These are phyloP conservation scores for Pistacia atlantica DNA, from an alignment of 345 rosid species.

Conservation along the genomic window DNA sequence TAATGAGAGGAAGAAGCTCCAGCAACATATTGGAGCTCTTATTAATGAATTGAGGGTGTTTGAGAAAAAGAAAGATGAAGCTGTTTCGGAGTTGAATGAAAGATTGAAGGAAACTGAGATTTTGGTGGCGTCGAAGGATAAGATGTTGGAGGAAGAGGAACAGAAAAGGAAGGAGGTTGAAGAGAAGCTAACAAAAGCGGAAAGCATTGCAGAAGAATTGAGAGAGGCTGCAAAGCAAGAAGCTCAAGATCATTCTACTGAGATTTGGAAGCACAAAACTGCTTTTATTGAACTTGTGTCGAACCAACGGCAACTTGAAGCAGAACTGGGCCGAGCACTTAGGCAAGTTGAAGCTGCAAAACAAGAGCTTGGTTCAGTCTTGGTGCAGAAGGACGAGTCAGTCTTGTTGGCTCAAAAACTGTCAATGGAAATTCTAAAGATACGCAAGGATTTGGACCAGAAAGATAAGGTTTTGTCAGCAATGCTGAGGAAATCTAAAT, in stretches of 20 bases:
- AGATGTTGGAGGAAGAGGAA: conserved; percentile 53
- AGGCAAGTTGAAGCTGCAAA: conserved; percentile 67
- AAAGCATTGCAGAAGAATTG: conserved; percentile 49
- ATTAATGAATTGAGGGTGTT: conserved; percentile 50
- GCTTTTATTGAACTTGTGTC: conserved; percentile 94
- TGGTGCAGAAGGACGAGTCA: conserved; percentile 64
- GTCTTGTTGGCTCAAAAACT: conserved; percentile 48
- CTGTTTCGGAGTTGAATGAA: conserved; percentile 45
- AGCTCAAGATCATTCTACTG: conserved; percentile 70
- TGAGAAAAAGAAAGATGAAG: conserved; percentile 52
- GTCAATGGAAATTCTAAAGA: conserved; percentile 60
- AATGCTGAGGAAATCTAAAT: conserved; percentile 75
- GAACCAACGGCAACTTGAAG: conserved; percentile 85
- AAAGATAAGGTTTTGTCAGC: conserved; percentile 81
- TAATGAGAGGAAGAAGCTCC: conserved; percentile 58
- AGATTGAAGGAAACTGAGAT: conserved; percentile 60
- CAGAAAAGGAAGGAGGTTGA: conserved; percentile 54
- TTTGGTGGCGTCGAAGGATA: conserved; percentile 57
- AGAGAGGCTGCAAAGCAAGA: conserved; percentile 55
- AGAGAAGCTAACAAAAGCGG: conserved; percentile 52
- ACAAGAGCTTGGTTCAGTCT: conserved; percentile 51
- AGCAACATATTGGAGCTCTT: conserved; percentile 64
- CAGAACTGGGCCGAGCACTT: conserved; percentile 74
- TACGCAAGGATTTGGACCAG: conserved; percentile 72
- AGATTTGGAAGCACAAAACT: conserved; percentile 83